A percentile compares a stretch with the other conserved stretches of the same genome.
Evolutionary conservation across 768 basidiomycete species (phyloP).

Genomic region (Dacryopinax spathularia): DNA sequence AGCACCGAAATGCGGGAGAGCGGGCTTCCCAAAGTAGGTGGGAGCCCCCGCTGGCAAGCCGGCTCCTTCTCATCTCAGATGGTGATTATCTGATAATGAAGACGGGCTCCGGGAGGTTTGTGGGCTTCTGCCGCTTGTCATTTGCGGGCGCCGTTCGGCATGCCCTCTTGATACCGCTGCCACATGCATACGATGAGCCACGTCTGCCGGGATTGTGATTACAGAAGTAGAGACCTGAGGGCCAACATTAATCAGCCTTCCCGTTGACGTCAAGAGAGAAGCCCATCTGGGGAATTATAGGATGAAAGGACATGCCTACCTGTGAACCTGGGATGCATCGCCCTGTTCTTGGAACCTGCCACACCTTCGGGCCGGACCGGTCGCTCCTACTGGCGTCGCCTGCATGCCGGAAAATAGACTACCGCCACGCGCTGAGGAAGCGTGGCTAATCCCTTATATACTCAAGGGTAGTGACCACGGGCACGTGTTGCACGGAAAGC

Average conservation of each 20-base stretch:
- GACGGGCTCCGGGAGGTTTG: not conserved
- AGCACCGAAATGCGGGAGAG: not conserved
- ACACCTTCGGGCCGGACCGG: not conserved
- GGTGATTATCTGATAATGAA: not conserved
- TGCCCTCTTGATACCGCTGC: no score
- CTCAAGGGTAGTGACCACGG: not conserved
- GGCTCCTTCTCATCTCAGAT: not conserved
- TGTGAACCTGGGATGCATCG: not conserved
- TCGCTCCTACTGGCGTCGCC: not conserved
- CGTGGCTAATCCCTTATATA: not conserved
- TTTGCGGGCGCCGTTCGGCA: not conserved
- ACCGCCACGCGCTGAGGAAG: not conserved
- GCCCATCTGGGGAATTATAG: no score
- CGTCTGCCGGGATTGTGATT: no score
- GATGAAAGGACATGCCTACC: no score
- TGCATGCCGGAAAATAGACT: not conserved
- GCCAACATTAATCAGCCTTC: no score
- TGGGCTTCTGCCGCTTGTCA: not conserved
- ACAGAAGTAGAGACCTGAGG: no score
- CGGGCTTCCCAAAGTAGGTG: not conserved
- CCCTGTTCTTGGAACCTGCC: not conserved
- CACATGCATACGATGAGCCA: no score
- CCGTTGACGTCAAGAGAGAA: no score
- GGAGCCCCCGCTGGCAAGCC: not conserved
- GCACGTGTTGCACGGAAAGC: not conserved